Conservation (phyloP, 2,329 filamentous ascomycete species). For the Sclerotinia trifoliorum region DNA sequence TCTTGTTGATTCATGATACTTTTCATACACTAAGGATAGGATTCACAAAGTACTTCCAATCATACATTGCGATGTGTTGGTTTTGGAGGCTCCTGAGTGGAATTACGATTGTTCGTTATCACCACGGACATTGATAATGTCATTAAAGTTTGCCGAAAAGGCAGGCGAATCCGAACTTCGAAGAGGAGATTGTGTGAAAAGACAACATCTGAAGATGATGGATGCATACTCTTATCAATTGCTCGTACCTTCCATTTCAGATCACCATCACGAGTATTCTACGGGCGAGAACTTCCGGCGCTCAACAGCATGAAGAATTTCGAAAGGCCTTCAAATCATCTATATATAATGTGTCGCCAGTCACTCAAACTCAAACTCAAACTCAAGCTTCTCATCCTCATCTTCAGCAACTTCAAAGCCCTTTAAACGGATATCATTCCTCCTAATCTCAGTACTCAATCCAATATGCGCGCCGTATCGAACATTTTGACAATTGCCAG, state of each 20-base stretch:
- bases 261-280: neutral
- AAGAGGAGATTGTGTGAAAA: neutral
- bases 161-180: neutral
- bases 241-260: conserved; percentile 1
- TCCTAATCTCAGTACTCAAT: neutral
- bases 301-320: neutral
- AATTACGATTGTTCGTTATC: neutral
- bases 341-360: neutral
- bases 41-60: neutral
- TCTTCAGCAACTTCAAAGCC: neutral
- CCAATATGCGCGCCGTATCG: conserved; percentile 14
- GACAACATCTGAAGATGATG: neutral
- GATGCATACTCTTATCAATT: neutral
- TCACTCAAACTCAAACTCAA: too few species aligned
- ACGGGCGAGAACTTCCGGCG: neutral
- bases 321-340: neutral
- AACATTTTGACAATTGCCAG: conserved; percentile 16
- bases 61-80: neutral
- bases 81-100: neutral
- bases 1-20: neutral
- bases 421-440: neutral
- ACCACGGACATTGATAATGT: neutral
- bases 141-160: neutral
- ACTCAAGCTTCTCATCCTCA: neutral
- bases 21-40: neutral